A percentile compares a stretch with the other conserved stretches of the same genome.
These are phyloP conservation scores for Apophysomyces elegans DNA, from an alignment of 371 early-diverging fungal species.

Conservation along the genomic window DNA sequence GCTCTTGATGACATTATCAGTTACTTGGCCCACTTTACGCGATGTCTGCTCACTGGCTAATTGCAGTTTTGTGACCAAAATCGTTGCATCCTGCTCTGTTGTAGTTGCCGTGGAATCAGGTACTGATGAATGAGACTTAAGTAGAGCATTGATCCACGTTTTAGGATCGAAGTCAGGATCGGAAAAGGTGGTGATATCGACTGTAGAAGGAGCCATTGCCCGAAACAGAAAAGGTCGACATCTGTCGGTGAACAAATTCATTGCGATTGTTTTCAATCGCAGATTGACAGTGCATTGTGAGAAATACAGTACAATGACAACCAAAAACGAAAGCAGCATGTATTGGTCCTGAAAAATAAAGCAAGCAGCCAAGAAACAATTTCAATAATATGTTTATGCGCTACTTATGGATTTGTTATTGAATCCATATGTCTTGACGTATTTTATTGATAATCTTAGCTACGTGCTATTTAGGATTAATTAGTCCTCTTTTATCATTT, in stretches of 20 bases:
- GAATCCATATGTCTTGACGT: too few relatives aligned
- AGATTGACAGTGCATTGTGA: too few relatives aligned
- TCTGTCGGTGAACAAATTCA: neutral
- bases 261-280: too few relatives aligned
- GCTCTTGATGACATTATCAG: conserved; percentile 52
- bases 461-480: too few relatives aligned
- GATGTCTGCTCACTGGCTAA: conserved; percentile 57
- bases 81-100: conserved; percentile 54
- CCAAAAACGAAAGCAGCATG: too few relatives aligned
- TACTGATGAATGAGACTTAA: conserved; percentile 26
- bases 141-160: conserved; percentile 64
- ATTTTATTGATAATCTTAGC: too few relatives aligned
- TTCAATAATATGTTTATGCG: too few relatives aligned
- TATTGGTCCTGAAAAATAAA: too few relatives aligned
- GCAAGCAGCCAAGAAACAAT: too few relatives aligned
- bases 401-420: too few relatives aligned
- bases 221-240: neutral
- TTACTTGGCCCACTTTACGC: conserved; percentile 50
- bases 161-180: conserved; percentile 63
- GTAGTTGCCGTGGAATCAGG: conserved; percentile 12
- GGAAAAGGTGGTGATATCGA: conserved; percentile 34
- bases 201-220: conserved; percentile 21
- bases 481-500: too few relatives aligned
- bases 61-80: conserved; percentile 64
- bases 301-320: too few relatives aligned